Base-by-base conservation (phyloP, 805 yeast species). In the Wickerhamiella dianesei region DNA sequence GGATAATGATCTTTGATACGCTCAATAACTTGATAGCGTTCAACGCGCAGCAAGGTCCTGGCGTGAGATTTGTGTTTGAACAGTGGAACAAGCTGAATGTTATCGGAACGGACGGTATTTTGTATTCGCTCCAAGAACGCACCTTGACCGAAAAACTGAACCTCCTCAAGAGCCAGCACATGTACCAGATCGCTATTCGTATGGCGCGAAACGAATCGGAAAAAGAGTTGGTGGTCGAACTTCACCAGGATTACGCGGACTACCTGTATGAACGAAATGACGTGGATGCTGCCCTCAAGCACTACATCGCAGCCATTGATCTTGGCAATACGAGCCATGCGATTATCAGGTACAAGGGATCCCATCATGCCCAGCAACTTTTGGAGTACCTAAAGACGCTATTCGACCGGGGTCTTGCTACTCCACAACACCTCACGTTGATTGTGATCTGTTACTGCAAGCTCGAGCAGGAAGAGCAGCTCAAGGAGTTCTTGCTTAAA, bases 341-440 rank as follows among this genome's bases (percentile, higher is more conserved):
- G 2, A 83, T 89, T 17, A 75, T 84, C 40, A 80, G 80, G 56
- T 85, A 80, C 61, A 79, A 82, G 52, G 94, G 81, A 50, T 80
- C 86, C 18, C 77, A 83, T 4, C 80, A 81, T 48, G 82, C 85
- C 1, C 66, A 69, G 22, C 75, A 75, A 49, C 64, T 88, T 55
- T 72, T 85, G 0, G 67, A 68, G 39, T 87, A 81, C 52, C 64
- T 87, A 32, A 77, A 77, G 59, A 73, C 73, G 12, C 67, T 87
- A 52, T 68, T 82, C 46, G 71, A 71, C 5, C 61, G 69, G 40
- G 71, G 73, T 2, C 53, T 72, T 13, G 79, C 95, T 0, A 74
- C 75, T n/a, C 70, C 76, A 25, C 94, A 87, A 58, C 96, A 89
- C 61, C 72, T 86, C 4, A 87, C 95, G 0, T 63, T 89, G 21